These are phyloP conservation scores for Eutrema heterophyllum DNA, from an alignment of 345 rosid genomes.

Conservation along the genomic window DNA sequence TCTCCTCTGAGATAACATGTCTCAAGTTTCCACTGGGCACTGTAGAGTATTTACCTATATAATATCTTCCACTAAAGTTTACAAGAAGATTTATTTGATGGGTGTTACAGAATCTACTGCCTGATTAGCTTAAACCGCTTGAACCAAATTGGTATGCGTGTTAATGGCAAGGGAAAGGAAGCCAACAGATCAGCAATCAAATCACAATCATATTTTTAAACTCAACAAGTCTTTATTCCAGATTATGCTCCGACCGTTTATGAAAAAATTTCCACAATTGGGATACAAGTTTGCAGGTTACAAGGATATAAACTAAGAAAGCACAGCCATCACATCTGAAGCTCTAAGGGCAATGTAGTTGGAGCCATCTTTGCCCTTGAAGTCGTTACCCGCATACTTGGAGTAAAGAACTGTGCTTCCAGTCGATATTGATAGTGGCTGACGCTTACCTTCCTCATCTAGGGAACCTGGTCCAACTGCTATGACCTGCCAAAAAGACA, in stretches of 20 bases:
- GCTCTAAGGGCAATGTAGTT: constrained; percentile 79
- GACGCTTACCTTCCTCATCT: constrained; percentile 72
- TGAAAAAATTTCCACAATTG: constrained; percentile 26
- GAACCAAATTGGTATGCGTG: not conserved
- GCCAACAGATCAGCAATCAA: not conserved
- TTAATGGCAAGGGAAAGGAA: not conserved
- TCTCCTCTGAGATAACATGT: constrained; percentile 3
- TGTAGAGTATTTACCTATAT: constrained; percentile 31
- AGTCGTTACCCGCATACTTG: constrained; percentile 89
- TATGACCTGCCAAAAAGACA: constrained; percentile 47
- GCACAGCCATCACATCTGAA: constrained; percentile 89
- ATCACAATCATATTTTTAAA: not conserved
- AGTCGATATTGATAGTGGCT: constrained; percentile 42
- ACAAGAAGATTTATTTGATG: not conserved
- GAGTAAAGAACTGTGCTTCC: constrained; percentile 87
- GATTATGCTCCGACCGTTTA: constrained; percentile 21
- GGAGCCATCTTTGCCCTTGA: constrained; percentile 70
- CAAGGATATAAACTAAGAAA: constrained; percentile 48
- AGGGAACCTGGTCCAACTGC: constrained; percentile 83
- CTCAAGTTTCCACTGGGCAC: constrained; percentile 18
- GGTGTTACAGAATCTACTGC: not conserved
- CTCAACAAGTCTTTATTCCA: constrained; percentile 22
- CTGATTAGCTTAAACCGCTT: not conserved
- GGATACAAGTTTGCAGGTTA: constrained; percentile 20
- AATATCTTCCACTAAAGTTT: constrained; percentile 13